Conservation (phyloP, 805 yeast genomes). For the Sungouiozyma ichnusensis region DNA sequence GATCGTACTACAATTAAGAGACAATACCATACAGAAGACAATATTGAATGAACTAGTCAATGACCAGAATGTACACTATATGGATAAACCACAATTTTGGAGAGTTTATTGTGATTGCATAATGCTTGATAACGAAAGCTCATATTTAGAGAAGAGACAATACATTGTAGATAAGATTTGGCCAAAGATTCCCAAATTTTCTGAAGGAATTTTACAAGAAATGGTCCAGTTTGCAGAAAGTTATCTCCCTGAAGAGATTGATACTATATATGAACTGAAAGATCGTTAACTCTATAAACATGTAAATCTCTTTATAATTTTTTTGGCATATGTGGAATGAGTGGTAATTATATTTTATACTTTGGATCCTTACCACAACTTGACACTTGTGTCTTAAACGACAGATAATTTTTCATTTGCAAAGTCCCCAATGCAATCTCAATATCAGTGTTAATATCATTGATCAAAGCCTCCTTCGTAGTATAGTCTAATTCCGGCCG, state of each 20-base stretch:
- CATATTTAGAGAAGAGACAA: constrained; percentile 20
- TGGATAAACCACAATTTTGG: constrained; percentile 22
- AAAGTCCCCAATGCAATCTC: constrained; percentile 38
- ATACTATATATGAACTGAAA: constrained; percentile 8
- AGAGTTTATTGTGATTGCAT: constrained; percentile 18
- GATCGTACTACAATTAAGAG: constrained; percentile 15
- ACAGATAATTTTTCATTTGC: constrained; percentile 4
- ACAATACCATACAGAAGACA: constrained; percentile 17
- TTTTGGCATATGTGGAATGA: too few species aligned
- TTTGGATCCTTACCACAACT: constrained; percentile 9
- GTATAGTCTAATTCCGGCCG: constrained; percentile 86
- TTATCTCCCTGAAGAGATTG: constrained; percentile 24
- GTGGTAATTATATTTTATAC: too few species aligned
- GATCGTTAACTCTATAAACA: background rate
- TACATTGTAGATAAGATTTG: constrained; percentile 14
- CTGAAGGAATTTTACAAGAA: background rate
- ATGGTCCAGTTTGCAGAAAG: constrained; percentile 14
- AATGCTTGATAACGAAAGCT: constrained; percentile 15
- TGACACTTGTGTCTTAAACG: constrained; percentile 4
- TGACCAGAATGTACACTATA: constrained; percentile 11
- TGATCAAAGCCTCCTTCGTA: constrained; percentile 71
- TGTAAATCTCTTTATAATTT: background rate
- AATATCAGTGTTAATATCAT: constrained; percentile 76
- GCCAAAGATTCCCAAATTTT: constrained; percentile 6
- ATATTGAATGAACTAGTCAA: constrained; percentile 15